Conservation (phyloP, 192 early-diverging fungal species). For the Dimargaris cristalligena region DNA sequence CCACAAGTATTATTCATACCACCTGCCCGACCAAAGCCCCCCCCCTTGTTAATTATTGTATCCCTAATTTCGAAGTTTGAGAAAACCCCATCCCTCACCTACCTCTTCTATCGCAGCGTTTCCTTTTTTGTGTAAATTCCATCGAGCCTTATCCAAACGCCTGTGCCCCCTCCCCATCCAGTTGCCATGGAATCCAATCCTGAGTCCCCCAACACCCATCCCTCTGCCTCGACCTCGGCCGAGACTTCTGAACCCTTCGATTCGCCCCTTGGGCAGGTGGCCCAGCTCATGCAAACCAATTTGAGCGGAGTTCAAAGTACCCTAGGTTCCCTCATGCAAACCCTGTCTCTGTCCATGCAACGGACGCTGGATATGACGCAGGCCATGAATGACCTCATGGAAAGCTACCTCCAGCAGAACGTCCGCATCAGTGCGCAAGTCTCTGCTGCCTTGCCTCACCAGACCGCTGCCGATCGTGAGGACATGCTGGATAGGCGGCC, state of each 20-base stretch:
- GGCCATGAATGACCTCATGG: slow-evolving; percentile 8
- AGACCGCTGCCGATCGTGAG: too few relatives aligned
- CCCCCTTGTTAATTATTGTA: too few relatives aligned
- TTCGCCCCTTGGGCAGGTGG: slow-evolving; percentile 2
- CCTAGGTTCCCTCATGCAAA: slow-evolving; percentile 4
- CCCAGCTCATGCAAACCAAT: slow-evolving; percentile 7
- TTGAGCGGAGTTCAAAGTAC: slow-evolving; percentile 2
- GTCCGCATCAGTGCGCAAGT: slow-evolving; percentile 1
- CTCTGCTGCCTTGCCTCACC: too few relatives aligned
- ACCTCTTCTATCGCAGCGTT: too few relatives aligned
- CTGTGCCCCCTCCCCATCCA: too few relatives aligned
- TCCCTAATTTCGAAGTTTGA: too few relatives aligned
- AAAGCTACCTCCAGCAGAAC: slow-evolving; percentile 7
- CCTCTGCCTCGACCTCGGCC: background rate
- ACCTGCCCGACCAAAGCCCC: too few relatives aligned
- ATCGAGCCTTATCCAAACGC: too few relatives aligned
- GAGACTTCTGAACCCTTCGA: background rate
- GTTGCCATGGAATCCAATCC: background rate
- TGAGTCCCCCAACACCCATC: background rate
- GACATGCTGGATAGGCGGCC: too few relatives aligned
- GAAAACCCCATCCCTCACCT: too few relatives aligned
- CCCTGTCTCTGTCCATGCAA: slow-evolving; percentile 5
- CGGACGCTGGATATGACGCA: slow-evolving; percentile 8
- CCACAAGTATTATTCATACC: too few relatives aligned
- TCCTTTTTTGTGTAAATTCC: too few relatives aligned